Percentiles rank a stretch among this genome's conserved stretches.
These are phyloP conservation scores for Vachellia collinsii DNA, from an alignment of 306 rosid genomes.

Conservation along the genomic window DNA sequence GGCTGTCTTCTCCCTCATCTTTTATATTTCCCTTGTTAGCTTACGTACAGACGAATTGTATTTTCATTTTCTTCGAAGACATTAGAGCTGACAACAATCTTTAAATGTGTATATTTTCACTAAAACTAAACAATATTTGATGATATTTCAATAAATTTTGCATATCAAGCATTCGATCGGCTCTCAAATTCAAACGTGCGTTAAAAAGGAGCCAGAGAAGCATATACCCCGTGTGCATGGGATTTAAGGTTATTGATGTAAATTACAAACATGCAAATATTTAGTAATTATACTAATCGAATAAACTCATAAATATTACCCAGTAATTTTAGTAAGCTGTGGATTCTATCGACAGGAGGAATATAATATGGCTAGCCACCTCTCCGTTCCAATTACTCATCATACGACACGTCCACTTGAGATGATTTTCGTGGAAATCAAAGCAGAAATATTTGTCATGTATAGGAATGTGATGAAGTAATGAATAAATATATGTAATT, in stretches of 20 bases:
- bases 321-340: not conserved
- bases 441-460: not conserved
- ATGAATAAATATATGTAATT: not conserved
- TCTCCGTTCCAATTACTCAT: too few species aligned
- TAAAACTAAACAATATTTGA: not conserved
- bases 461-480: not conserved
- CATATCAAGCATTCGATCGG: not conserved
- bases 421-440: too few species aligned
- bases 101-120: too few species aligned
- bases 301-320: too few species aligned
- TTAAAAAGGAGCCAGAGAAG: not conserved
- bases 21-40: not conserved
- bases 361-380: too few species aligned
- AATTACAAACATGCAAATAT: not conserved
- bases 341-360: too few species aligned
- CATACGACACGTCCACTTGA: too few species aligned
- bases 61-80: too few species aligned
- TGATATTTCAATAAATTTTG: not conserved
- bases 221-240: not conserved
- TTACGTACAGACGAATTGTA: not conserved
- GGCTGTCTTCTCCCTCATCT: too few species aligned
- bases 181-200: not conserved
- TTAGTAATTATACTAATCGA: not conserved
- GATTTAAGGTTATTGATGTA: not conserved
- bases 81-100: too few species aligned